Percentiles rank a stretch among this genome's conserved stretches.
Conservation (phyloP, 2,329 filamentous ascomycete genomes). For the Colletotrichum incanum region DNA sequence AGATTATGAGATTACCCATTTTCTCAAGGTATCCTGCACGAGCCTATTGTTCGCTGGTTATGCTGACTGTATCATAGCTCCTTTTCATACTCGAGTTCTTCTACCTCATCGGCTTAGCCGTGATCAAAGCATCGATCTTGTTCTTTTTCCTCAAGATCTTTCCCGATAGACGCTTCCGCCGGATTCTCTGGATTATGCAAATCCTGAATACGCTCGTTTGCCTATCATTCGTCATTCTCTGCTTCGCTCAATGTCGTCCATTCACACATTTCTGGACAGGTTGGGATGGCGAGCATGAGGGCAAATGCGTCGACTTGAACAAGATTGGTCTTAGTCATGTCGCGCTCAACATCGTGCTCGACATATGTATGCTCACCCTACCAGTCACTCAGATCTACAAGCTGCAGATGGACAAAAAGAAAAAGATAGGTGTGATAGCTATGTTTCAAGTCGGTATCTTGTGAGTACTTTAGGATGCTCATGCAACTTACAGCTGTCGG, state of each 20-base stretch:
- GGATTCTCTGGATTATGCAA: slow-evolving; percentile 5
- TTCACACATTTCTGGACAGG: slow-evolving; percentile 8
- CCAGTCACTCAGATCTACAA: slow-evolving; percentile 43
- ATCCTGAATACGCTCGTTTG: neutral
- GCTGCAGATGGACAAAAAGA: slow-evolving; percentile 43
- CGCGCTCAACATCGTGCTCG: slow-evolving; percentile 45
- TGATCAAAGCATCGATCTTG: slow-evolving; percentile 52
- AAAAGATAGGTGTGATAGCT: slow-evolving; percentile 41
- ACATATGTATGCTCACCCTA: slow-evolving; percentile 45
- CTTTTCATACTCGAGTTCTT: slow-evolving; percentile 49
- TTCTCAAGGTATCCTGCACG: slow-evolving; percentile 48
- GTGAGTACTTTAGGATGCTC: slow-evolving; percentile 21
- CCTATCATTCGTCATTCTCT: neutral
- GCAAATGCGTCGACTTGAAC: slow-evolving; percentile 8
- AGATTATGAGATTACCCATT: slow-evolving; percentile 46
- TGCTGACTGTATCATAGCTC: slow-evolving; percentile 41
- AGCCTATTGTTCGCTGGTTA: neutral
- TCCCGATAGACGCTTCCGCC: slow-evolving; percentile 38
- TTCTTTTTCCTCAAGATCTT: slow-evolving; percentile 54
- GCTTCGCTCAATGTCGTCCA: slow-evolving; percentile 10
- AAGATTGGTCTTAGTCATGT: slow-evolving; percentile 7
- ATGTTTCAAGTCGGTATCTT: slow-evolving; percentile 50
- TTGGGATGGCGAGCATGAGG: neutral
- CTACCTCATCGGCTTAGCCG: slow-evolving; percentile 50
- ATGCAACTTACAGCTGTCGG: too few species aligned